These are phyloP conservation scores for Populus hybrid DNA, from an alignment of 441 rosid species.

Conservation along the genomic window DNA sequence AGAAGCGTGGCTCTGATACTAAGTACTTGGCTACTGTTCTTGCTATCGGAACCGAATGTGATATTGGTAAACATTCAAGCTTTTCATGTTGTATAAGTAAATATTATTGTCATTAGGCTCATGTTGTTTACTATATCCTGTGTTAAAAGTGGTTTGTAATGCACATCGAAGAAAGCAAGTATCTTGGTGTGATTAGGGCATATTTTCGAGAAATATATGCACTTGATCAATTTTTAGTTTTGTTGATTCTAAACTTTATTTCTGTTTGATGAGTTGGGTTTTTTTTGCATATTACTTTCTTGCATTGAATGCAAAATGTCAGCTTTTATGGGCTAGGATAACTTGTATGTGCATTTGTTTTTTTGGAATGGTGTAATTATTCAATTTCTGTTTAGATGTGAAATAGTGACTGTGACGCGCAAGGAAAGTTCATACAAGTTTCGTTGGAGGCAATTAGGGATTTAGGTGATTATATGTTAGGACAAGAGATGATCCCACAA, in stretches of 20 bases:
- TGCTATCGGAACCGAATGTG: conserved; percentile 90
- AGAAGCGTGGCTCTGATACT: conserved; percentile 82
- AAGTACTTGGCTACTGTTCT: conserved; percentile 82
- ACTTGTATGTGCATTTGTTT: not conserved
- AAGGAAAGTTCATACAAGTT: not conserved
- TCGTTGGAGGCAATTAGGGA: not conserved
- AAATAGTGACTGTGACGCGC: not conserved
- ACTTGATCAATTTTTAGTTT: not conserved
- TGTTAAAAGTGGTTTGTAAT: not conserved
- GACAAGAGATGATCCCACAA: not conserved
- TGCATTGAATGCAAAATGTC: not conserved
- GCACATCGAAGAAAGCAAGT: not conserved
- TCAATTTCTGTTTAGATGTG: not conserved
- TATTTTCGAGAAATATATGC: not conserved
- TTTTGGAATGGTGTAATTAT: not conserved
- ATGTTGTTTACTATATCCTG: not conserved
- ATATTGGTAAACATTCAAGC: conserved; percentile 51
- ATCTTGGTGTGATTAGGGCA: not conserved
- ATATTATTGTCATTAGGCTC: not conserved
- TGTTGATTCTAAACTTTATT: not conserved
- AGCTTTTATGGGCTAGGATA: not conserved
- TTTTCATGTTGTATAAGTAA: not conserved
- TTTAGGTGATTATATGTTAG: not conserved
- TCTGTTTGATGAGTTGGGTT: not conserved
- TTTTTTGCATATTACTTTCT: not conserved